Conservation (phyloP, 2,329 filamentous ascomycete species). For the Fonsecaea pedrosoi region DNA sequence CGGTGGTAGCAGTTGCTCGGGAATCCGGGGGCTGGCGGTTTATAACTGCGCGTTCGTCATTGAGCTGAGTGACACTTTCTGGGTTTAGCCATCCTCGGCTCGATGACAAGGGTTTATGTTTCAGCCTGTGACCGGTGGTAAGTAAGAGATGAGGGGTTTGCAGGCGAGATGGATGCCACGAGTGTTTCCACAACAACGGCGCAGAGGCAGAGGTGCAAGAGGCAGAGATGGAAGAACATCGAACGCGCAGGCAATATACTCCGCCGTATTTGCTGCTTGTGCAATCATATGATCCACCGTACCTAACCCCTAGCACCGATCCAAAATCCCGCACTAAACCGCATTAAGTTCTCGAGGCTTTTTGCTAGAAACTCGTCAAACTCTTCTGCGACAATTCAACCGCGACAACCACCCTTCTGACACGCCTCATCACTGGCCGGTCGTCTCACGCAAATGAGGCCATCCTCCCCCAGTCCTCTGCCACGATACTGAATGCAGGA, state of each 20-base stretch:
- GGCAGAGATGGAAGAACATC: no score
- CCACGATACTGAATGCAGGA: not conserved
- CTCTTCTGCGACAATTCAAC: slow-evolving; percentile 19
- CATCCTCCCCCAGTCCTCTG: not conserved
- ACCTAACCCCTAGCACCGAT: not conserved
- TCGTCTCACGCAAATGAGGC: slow-evolving; percentile 10
- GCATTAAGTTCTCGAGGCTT: not conserved
- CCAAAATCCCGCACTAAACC: not conserved
- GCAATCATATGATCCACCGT: not conserved
- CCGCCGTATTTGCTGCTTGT: not conserved
- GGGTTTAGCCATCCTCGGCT: not conserved
- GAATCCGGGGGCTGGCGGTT: not conserved
- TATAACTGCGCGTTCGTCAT: not conserved
- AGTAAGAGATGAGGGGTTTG: not conserved
- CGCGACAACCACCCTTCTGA: slow-evolving; percentile 12
- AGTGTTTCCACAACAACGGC: no score
- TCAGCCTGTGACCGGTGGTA: not conserved
- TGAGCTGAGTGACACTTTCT: not conserved
- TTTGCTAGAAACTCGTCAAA: slow-evolving; percentile 9
- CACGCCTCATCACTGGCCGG: slow-evolving; percentile 6
- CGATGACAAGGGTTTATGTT: not conserved
- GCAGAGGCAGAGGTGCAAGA: no score
- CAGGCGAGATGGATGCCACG: not conserved
- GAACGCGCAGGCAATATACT: not conserved
- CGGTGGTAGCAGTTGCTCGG: not conserved